These are phyloP conservation scores for Triglochin maritima DNA, from an alignment of 106 monocot genomes.

Conservation along the genomic window DNA sequence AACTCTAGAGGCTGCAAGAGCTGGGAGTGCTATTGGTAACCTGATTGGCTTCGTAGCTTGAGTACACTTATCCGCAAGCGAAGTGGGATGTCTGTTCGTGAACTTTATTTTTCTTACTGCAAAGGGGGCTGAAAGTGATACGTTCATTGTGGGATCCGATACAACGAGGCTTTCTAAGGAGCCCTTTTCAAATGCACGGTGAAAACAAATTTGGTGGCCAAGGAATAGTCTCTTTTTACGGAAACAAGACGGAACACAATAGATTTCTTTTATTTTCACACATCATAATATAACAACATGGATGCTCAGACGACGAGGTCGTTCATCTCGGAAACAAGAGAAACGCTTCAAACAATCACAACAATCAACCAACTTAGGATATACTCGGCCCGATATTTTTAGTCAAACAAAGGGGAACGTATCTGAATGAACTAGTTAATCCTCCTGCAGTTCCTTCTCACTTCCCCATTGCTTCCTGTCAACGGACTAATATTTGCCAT, in stretches of 20 bases:
- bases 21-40: too few species aligned
- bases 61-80: too few species aligned
- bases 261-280: too few species aligned
- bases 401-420: not conserved
- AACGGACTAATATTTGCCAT: conserved; percentile 6
- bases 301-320: not conserved
- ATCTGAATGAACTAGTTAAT: not conserved
- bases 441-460: conserved; percentile 13
- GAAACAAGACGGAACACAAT: not conserved
- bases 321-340: not conserved
- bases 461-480: conserved; percentile 11
- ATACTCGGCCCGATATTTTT: not conserved
- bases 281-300: too few species aligned
- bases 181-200: too few species aligned
- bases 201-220: not conserved
- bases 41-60: too few species aligned
- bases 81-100: too few species aligned
- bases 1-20: too few species aligned
- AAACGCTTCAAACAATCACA: not conserved
- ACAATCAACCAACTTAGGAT: not conserved
- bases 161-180: too few species aligned
- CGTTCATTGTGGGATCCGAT: too few species aligned
- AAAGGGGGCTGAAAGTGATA: too few species aligned
- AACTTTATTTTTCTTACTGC: too few species aligned
- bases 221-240: not conserved